phyloP scores from a whole-genome alignment of 441 rosid species.

The Erysimum cheiri region DNA sequence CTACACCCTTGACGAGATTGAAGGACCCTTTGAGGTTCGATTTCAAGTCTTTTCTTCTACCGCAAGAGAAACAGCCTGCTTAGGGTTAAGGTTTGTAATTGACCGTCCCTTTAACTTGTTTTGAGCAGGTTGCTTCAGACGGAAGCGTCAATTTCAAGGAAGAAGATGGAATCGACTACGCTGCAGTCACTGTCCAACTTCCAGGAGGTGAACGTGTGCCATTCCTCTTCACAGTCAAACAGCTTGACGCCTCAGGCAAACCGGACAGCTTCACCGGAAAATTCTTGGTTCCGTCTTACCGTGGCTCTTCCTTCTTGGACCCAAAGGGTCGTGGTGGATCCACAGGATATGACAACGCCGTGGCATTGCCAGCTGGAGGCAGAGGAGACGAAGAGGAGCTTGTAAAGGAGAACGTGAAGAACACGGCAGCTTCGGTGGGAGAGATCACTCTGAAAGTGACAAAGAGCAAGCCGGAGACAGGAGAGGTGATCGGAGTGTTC shows the following conservation, averaged over 20 bases:
- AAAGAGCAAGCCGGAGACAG: conserved; percentile 79
- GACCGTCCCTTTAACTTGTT: conserved; percentile 36
- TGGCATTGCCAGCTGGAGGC: conserved; percentile 94
- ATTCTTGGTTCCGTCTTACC: conserved; percentile 85
- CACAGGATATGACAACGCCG: conserved; percentile 83
- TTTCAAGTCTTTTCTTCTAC: not conserved
- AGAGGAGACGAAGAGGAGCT: conserved; percentile 96
- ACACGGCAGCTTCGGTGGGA: conserved; percentile 68
- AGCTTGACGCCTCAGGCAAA: conserved; percentile 84
- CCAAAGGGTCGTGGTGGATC: conserved; percentile 97
- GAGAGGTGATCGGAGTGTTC: conserved; percentile 88
- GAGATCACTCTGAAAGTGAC: conserved; percentile 85
- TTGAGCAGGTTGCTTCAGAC: conserved; percentile 47
- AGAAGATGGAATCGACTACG: conserved; percentile 90
- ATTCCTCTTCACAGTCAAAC: conserved; percentile 88
- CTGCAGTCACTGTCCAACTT: conserved; percentile 91
- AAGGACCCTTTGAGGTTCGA: conserved; percentile 80
- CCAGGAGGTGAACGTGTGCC: conserved; percentile 97
- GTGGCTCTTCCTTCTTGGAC: conserved; percentile 93
- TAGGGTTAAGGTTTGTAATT: conserved; percentile 33
- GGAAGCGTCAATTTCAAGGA: conserved; percentile 75
- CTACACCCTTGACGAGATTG: conserved; percentile 94
- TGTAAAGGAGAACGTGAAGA: conserved; percentile 81
- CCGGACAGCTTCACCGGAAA: conserved; percentile 75
- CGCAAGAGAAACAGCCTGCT: conserved; percentile 12